phyloP scores from a whole-genome alignment of 148 eudicot genomes.

The Rheum nobile region DNA sequence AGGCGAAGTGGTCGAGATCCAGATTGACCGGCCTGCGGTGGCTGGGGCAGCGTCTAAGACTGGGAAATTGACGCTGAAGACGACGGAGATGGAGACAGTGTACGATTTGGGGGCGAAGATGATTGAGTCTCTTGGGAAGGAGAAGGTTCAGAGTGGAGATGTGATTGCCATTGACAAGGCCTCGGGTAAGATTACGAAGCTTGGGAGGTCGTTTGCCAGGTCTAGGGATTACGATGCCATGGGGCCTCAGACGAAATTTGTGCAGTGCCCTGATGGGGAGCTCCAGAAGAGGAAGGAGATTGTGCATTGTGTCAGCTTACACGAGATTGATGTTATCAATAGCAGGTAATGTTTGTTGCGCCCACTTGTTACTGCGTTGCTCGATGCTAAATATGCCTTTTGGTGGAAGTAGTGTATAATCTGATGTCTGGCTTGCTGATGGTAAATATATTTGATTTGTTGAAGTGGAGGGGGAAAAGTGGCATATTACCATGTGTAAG shows the following conservation, averaged over 20 bases:
- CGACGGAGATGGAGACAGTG: conserved; percentile 94
- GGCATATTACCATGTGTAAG: neutral
- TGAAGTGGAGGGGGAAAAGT: neutral
- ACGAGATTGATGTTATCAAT: conserved; percentile 95
- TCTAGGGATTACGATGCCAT: conserved; percentile 93
- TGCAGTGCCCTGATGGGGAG: conserved; percentile 97
- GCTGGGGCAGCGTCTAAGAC: conserved; percentile 68
- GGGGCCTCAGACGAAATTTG: conserved; percentile 86
- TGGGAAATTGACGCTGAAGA: conserved; percentile 81
- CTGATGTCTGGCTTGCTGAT: neutral
- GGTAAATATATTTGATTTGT: neutral
- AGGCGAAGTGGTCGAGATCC: conserved; percentile 83
- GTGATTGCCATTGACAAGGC: conserved; percentile 88
- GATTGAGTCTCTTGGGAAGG: conserved; percentile 87
- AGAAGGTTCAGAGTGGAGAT: conserved; percentile 95
- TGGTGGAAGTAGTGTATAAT: neutral
- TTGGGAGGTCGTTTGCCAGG: conserved; percentile 80
- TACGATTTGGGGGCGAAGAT: conserved; percentile 89
- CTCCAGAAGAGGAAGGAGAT: conserved; percentile 97
- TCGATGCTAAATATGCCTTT: neutral
- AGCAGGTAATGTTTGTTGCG: conserved; percentile 50
- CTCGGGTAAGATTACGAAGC: conserved; percentile 75
- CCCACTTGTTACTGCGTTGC: neutral
- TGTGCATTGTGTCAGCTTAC: conserved; percentile 90
- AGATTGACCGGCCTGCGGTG: conserved; percentile 63